phyloP scores from a whole-genome alignment of 805 yeast genomes.

The Schizosaccharomyces japonicus region DNA sequence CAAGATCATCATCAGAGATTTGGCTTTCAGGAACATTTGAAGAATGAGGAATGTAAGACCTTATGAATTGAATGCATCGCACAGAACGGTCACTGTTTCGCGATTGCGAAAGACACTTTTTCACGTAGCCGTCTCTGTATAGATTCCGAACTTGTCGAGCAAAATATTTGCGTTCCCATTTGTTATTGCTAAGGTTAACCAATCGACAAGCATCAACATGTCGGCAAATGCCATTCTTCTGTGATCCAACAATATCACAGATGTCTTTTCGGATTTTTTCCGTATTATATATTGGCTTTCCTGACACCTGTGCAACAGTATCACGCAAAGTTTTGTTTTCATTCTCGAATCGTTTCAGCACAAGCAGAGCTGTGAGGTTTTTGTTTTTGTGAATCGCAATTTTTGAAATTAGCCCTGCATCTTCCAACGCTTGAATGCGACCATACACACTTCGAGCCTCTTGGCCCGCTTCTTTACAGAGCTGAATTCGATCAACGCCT shows the following conservation, averaged over 20 bases:
- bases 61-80: neutral
- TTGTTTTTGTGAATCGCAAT: neutral
- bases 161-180: conserved; percentile 1
- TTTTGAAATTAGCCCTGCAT: neutral
- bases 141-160: neutral
- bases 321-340: neutral
- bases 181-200: neutral
- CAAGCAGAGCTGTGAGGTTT: neutral
- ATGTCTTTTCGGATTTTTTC: neutral
- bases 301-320: conserved; percentile 1
- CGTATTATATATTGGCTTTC: neutral
- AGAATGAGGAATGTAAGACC: neutral
- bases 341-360: neutral
- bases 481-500: neutral
- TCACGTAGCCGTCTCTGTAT: neutral
- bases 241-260: neutral
- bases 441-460: conserved; percentile 1
- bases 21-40: neutral
- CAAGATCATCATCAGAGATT: neutral
- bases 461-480: neutral
- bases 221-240: neutral
- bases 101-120: neutral
- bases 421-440: neutral
- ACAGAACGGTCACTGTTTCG: neutral
- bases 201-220: neutral